Conservation (phyloP, 2,329 filamentous ascomycete genomes). For the Xylaria sp. region DNA sequence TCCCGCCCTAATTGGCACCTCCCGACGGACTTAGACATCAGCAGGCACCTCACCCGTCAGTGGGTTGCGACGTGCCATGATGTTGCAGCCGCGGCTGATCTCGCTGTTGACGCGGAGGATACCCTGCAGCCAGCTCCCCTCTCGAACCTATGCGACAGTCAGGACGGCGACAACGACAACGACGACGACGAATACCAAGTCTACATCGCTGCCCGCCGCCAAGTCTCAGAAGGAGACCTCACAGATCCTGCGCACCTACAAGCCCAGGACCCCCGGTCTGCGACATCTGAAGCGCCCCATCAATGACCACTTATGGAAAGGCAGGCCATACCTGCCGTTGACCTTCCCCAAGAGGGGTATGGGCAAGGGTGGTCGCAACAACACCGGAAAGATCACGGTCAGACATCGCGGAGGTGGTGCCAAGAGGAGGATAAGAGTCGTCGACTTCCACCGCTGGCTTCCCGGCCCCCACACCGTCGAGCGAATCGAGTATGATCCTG, state of each 20-base stretch:
- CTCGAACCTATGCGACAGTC: slow-evolving; percentile 30
- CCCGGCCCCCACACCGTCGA: slow-evolving; percentile 85
- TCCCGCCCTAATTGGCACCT: slow-evolving; percentile 10
- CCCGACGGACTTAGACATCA: slow-evolving; percentile 11
- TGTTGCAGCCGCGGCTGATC: slow-evolving; percentile 32
- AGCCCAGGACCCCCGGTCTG: slow-evolving; percentile 84
- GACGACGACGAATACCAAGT: slow-evolving; percentile 1
- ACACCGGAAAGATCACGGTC: slow-evolving; percentile 77
- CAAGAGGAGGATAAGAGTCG: slow-evolving; percentile 83
- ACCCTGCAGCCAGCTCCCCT: slow-evolving; percentile 23
- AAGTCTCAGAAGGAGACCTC: slow-evolving; percentile 30
- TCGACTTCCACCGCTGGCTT: slow-evolving; percentile 77
- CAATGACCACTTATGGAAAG: slow-evolving; percentile 97
- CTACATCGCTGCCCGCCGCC: slow-evolving; percentile 17
- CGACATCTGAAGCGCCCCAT: slow-evolving; percentile 87
- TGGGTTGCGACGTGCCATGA: slow-evolving; percentile 26
- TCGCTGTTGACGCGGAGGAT: slow-evolving; percentile 27
- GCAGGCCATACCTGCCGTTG: slow-evolving; percentile 72
- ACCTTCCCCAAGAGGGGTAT: slow-evolving; percentile 93
- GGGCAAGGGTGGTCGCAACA: slow-evolving; percentile 87
- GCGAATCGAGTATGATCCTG: slow-evolving; percentile 93
- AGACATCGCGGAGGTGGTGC: slow-evolving; percentile 88
- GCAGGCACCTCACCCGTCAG: slow-evolving; percentile 14
- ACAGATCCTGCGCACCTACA: slow-evolving; percentile 72
- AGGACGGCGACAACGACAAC: slow-evolving; percentile 13